These are phyloP conservation scores for Metschnikowia cubensis DNA, from an alignment of 805 yeast species.

Conservation along the genomic window DNA sequence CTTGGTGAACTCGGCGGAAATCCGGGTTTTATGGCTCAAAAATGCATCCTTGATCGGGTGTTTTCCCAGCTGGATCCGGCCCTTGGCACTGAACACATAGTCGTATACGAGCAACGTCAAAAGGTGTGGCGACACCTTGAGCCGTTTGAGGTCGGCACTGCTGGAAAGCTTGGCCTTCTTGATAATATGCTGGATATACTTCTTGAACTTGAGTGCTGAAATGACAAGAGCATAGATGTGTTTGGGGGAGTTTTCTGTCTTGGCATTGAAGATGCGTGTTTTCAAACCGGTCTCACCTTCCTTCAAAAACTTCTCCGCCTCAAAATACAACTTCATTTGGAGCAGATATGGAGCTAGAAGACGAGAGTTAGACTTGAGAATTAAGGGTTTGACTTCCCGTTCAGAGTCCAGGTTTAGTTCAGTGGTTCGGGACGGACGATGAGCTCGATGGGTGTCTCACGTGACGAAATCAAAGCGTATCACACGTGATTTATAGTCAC, in stretches of 20 bases:
- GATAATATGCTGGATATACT: conserved; percentile 58
- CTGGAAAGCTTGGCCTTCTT: conserved; percentile 63
- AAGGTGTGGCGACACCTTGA: conserved; percentile 48
- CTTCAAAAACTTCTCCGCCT: conserved; percentile 37
- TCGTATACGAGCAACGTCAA: conserved; percentile 76
- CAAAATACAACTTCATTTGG: conserved; percentile 40
- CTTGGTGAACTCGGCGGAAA: conserved; percentile 77
- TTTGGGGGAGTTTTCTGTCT: conserved; percentile 56
- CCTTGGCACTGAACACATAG: conserved; percentile 65
- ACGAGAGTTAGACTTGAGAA: no score
- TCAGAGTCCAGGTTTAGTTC: no score
- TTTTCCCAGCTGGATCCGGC: conserved; percentile 85
- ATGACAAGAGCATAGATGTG: conserved; percentile 82
- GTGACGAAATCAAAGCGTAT: not conserved
- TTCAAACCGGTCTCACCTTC: conserved; percentile 28
- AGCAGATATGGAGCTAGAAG: no score
- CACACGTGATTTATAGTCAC: not conserved
- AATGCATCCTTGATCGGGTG: conserved; percentile 81
- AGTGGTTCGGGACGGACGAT: not conserved
- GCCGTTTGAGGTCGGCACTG: conserved; percentile 34
- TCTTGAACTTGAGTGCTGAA: conserved; percentile 70
- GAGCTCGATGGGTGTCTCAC: not conserved
- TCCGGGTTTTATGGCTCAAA: conserved; percentile 70
- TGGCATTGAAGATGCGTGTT: conserved; percentile 36
- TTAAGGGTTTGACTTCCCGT: no score